Evolutionary conservation across 352 stramenopile genomes (phyloP).

Genomic region (Pythium biforme): DNA sequence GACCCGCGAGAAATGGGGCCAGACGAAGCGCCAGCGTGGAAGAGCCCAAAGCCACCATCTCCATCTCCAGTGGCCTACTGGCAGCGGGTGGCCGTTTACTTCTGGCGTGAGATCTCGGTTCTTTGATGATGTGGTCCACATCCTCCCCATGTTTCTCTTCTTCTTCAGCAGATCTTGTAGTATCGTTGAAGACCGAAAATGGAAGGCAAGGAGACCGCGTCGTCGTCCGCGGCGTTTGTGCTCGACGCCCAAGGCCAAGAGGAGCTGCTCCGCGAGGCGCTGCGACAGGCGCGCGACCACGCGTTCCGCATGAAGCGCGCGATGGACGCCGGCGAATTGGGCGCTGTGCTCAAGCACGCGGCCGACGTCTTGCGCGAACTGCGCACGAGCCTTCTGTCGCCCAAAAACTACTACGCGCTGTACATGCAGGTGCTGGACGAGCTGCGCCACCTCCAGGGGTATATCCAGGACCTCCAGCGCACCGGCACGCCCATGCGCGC

Average conservation of each 20-base stretch:
- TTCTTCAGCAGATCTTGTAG: not conserved
- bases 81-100: too few species aligned
- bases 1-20: too few species aligned
- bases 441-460: slow-evolving; percentile 94
- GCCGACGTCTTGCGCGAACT: slow-evolving; percentile 84
- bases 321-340: slow-evolving; percentile 68
- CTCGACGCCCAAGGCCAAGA: slow-evolving; percentile 66
- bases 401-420: slow-evolving; percentile 99
- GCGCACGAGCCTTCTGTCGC: slow-evolving; percentile 89
- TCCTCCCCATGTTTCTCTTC: not conserved
- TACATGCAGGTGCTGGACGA: slow-evolving; percentile 94
- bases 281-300: slow-evolving; percentile 69
- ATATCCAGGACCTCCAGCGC: slow-evolving; percentile 84
- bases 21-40: too few species aligned
- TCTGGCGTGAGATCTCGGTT: too few species aligned
- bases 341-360: slow-evolving; percentile 76
- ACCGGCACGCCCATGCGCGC: slow-evolving; percentile 85
- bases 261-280: slow-evolving; percentile 71
- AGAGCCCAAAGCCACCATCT: too few species aligned
- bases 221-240: slow-evolving; percentile 33
- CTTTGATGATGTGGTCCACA: slow-evolving; percentile 7
- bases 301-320: slow-evolving; percentile 87
- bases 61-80: too few species aligned
- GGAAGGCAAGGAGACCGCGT: slow-evolving; percentile 1
- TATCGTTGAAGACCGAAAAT: slow-evolving; percentile 4